These are phyloP conservation scores for Aspergillus sclerotialis DNA, from an alignment of 2,329 filamentous ascomycete genomes.

Conservation along the genomic window DNA sequence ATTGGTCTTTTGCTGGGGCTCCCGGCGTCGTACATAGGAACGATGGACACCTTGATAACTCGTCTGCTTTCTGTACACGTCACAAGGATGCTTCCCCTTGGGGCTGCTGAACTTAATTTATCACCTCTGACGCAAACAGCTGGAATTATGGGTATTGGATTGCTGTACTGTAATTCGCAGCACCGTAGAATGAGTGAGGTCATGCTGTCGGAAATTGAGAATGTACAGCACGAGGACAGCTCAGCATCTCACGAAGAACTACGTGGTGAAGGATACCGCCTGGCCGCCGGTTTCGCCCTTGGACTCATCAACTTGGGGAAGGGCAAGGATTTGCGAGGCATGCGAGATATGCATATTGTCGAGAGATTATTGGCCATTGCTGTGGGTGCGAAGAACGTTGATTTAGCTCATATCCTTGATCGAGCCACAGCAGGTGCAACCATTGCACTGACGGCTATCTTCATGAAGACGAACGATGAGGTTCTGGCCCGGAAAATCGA, in stretches of 20 bases:
- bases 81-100: conserved; percentile 84
- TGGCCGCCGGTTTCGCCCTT: conserved; percentile 87
- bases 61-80: conserved; percentile 91
- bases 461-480: conserved; percentile 91
- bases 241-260: conserved; percentile 64
- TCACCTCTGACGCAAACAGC: conserved; percentile 92
- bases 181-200: conserved; percentile 98
- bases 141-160: conserved; percentile 91
- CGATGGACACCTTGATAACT: conserved; percentile 94
- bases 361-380: conserved; percentile 82
- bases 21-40: conserved; percentile 88
- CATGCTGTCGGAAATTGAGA: conserved; percentile 95
- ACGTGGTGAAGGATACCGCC: conserved; percentile 89
- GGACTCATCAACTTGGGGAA: conserved; percentile 93
- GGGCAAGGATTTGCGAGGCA: conserved; percentile 75
- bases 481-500: conserved; percentile 87
- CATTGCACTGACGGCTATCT: conserved; percentile 82
- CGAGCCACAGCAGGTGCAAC: conserved; percentile 90
- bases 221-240: conserved; percentile 71
- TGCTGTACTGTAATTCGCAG: conserved; percentile 90
- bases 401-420: conserved; percentile 87
- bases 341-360: conserved; percentile 89
- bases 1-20: conserved; percentile 89
- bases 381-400: conserved; percentile 81
- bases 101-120: conserved; percentile 88